These are phyloP conservation scores for Aegilops tauschii DNA, from an alignment of 176 grass and related monocot genomes.

Conservation along the genomic window DNA sequence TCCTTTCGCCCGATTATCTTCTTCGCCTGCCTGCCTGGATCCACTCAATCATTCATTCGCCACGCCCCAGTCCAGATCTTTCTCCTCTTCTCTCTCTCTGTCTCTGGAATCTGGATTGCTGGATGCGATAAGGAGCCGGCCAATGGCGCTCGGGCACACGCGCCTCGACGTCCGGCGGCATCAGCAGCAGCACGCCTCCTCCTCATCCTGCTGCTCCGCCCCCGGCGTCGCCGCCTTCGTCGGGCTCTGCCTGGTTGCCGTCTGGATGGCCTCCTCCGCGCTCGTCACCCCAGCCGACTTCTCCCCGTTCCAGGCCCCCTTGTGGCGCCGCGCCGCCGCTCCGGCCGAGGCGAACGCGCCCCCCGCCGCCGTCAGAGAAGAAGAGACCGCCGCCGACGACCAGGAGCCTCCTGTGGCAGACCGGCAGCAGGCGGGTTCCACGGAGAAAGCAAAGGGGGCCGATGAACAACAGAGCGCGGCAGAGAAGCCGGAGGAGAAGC, in stretches of 20 bases:
- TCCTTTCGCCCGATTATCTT: neutral
- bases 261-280: slow-evolving; percentile 75
- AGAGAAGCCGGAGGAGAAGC: neutral
- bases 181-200: neutral
- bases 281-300: slow-evolving; percentile 65
- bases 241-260: slow-evolving; percentile 60
- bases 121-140: slow-evolving; percentile 15
- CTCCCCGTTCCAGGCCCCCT: slow-evolving; percentile 20
- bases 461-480: neutral
- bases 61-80: neutral
- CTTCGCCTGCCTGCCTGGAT: neutral
- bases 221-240: slow-evolving; percentile 52
- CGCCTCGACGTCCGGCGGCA: slow-evolving; percentile 31
- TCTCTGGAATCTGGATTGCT: neutral
- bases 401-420: neutral
- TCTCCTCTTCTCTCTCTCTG: neutral
- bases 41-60: too few relatives aligned
- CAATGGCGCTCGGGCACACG: slow-evolving; percentile 53
- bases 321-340: neutral
- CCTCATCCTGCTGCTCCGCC: slow-evolving; percentile 45
- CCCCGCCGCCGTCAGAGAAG: slow-evolving; percentile 18
- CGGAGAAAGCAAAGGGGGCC: neutral
- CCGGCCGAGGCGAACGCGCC: neutral
- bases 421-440: neutral
- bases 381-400: neutral